Base-by-base conservation (phyloP, 306 rosid genomes). In the Begonia fuchsioides region DNA sequence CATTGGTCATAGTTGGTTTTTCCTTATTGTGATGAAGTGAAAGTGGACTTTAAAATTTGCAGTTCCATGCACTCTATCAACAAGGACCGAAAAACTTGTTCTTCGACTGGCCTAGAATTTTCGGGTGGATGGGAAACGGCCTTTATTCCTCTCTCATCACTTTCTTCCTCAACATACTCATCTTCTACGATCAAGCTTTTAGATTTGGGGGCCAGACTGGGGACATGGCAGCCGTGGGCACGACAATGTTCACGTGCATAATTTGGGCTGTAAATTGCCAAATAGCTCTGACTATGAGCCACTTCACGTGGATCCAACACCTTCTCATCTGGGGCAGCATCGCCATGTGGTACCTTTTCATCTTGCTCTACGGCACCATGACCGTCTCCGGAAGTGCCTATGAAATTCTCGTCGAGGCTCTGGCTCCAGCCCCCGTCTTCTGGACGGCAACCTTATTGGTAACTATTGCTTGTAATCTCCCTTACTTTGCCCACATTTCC, bases 281-380 rank as follows among this genome's bases (percentile, higher is more conserved):
- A 65, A 86, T 92, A 55, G 96, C 96, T 0, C 69, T 92, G 46
- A 82, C 87, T 14, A 85, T 86, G 98, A 82, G 94, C 74, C 98
- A 92, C 68, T 92, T 92, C 53, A 92, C 98, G 12, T 92, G 98
- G 98, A 86, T 92, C 57, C 98, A 92, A 58, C 98, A 92, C 61
- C 53, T 76, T 20, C 54, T 92, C 26, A 82, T 92, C 43, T 85
- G 96, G 96, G 98, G 98, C 16, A 92, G 98, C 64, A 76, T 92
- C 20, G 46, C 35, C 44, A 69, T 87, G 49, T 92, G 98, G 98
- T 92, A 92, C 57, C 13, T 92, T 47, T 79, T 92, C 50, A 95
- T 92, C 67, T 12, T 59, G 9, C 62, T 86, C 32, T 92, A 86
- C 20, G 98, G 98, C 61, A 66, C 73, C 73, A 14, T 77, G n/a